These are phyloP conservation scores for Pseudonitzschia pungens DNA, from an alignment of 108 stramenopile genomes.

Conservation along the genomic window DNA sequence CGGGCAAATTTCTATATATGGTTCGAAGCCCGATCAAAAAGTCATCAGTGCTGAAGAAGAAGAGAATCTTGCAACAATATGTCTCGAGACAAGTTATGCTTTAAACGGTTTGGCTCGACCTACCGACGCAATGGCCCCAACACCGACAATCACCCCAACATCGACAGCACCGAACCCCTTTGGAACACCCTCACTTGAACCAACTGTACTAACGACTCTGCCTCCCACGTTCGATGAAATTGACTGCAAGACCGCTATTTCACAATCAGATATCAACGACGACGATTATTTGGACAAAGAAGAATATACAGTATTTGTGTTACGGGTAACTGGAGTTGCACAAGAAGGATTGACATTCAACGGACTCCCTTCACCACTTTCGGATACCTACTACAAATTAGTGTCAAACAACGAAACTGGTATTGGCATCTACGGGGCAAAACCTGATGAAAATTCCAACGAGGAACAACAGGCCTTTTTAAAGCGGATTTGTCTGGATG, in stretches of 20 bases:
- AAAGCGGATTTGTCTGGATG: not conserved
- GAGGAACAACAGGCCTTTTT: slow-evolving; percentile 5
- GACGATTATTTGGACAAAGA: slow-evolving; percentile 29
- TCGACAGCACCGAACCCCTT: not conserved
- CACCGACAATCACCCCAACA: not conserved
- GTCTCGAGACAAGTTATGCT: slow-evolving; percentile 27
- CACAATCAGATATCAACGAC: slow-evolving; percentile 23
- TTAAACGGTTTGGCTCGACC: slow-evolving; percentile 10
- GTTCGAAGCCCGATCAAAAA: slow-evolving; percentile 33
- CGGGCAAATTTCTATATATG: slow-evolving; percentile 37
- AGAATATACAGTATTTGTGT: slow-evolving; percentile 40
- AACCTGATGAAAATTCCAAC: slow-evolving; percentile 2
- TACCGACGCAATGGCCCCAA: not conserved
- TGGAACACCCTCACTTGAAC: not conserved
- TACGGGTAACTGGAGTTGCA: slow-evolving; percentile 25
- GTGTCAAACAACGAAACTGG: slow-evolving; percentile 12
- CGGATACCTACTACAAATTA: slow-evolving; percentile 12
- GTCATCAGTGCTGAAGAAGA: slow-evolving; percentile 6
- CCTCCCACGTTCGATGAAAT: slow-evolving; percentile 5
- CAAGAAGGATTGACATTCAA: slow-evolving; percentile 21
- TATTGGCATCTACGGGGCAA: slow-evolving; percentile 34
- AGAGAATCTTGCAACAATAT: slow-evolving; percentile 22
- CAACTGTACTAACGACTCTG: not conserved
- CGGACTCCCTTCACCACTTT: slow-evolving; percentile 24
- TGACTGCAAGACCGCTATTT: slow-evolving; percentile 14